Base-by-base conservation (phyloP, 768 basidiomycete genomes). In the Piloderma croceum region DNA sequence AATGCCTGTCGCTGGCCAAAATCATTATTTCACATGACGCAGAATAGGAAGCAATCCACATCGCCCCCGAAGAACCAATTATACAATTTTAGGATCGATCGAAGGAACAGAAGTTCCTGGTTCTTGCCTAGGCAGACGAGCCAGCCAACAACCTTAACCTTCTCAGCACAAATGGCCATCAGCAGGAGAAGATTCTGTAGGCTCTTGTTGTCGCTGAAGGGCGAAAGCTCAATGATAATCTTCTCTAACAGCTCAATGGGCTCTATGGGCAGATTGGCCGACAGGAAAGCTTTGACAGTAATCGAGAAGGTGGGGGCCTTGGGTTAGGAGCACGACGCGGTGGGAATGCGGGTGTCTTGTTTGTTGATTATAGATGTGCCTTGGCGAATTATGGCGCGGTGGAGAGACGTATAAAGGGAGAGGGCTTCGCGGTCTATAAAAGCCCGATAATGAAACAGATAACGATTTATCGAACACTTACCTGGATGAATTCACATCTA, bases 281-380 rank as follows among this genome's bases (percentile, higher is more conserved):
- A 83, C 47, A 98, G 75, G 82, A 99, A 98, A 1, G 96, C 90
- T 68, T 96, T 96, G 76, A 99, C 96, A 24, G 96, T 97, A 35
- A 92, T 71, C 1, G 96, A 98, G 39, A 99, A 99, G 79, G 60
- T 98, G 90, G 1, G 93, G 92, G 0, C 96, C 96, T 64, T 97
- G 93, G 13, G 81, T 79, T 38, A 98, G 71, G 36, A 90, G 73
- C 24, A 91, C 90, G 35, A 98, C 81, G 34, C 89, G 88, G 63
- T 96, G 90, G 17, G 83, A 83, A 20, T 87, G 79, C 82, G 80
- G 47, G 98, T 90, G 47, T 89, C 85, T 48, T 86, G 83, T 62
- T 97, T 98, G 65, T 98, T 93, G 45, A 99, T 90, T 43, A 99
- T 86, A 7, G 91, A 89, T n/a, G 90, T 91, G 18, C 96, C 96